Evolutionary conservation across 495 filamentous ascomycete species (phyloP).

Genomic region (Neurospora pannonica): DNA sequence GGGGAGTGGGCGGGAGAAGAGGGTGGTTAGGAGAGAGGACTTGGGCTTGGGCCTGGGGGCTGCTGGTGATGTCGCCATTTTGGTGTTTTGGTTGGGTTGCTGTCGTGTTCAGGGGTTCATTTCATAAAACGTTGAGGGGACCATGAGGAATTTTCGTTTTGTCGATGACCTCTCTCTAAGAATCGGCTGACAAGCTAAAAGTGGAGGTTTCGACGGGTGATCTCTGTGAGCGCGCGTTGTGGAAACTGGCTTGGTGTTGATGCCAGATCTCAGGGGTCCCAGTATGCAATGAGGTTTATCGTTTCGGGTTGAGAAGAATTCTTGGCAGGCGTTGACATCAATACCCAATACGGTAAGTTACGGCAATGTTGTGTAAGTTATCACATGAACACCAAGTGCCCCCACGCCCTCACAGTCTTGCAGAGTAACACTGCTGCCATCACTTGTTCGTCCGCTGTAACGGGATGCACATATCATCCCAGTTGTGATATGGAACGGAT

Average conservation of each 20-base stretch:
- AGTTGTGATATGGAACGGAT: too few species aligned
- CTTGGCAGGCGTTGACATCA: not conserved
- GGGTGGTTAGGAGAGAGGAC: slow-evolving; percentile 15
- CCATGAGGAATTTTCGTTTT: not conserved
- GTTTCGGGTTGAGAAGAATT: not conserved
- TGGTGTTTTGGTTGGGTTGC: not conserved
- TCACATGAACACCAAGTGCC: not conserved
- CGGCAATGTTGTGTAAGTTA: not conserved
- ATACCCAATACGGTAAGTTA: not conserved
- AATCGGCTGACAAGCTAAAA: not conserved
- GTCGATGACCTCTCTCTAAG: too few species aligned
- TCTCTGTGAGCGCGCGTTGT: not conserved
- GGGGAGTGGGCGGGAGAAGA: slow-evolving; percentile 32
- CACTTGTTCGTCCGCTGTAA: not conserved
- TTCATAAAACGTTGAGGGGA: not conserved
- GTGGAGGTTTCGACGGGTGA: not conserved
- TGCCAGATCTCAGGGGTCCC: not conserved
- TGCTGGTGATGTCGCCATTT: not conserved
- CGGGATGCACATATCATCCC: not conserved
- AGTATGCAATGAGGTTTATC: not conserved
- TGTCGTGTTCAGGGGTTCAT: not conserved
- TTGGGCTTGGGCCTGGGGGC: not conserved
- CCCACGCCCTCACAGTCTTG: not conserved
- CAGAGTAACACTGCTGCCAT: not conserved
- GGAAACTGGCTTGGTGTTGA: not conserved